A percentile compares a stretch with the other conserved stretches of the same genome.
Evolutionary conservation across 2,329 filamentous ascomycete species (phyloP).

Genomic region (Hawksworthiomyces lignivorus): DNA sequence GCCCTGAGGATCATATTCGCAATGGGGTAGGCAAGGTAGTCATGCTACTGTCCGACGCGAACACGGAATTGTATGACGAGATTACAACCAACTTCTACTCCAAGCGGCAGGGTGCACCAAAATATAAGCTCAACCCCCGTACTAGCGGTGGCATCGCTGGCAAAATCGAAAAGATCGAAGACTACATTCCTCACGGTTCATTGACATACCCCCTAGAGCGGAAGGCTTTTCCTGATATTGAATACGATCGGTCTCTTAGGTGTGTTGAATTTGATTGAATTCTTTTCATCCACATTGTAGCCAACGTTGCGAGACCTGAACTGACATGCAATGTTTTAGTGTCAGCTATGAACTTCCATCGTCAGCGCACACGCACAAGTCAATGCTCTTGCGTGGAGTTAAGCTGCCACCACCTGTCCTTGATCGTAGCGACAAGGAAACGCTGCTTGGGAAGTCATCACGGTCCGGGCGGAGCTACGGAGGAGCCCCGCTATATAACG

Average conservation of each 20-base stretch:
- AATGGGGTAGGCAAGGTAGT: conserved; percentile 77
- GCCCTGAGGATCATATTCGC: conserved; percentile 65
- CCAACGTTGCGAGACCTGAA: too few species aligned
- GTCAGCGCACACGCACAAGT: conserved; percentile 71
- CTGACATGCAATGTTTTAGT: conserved; percentile 45
- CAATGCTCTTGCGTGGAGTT: conserved; percentile 83
- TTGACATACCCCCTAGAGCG: conserved; percentile 71
- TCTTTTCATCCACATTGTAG: too few species aligned
- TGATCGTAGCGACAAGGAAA: conserved; percentile 67
- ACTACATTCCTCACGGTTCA: conserved; percentile 76
- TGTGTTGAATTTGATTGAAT: conserved; percentile 32
- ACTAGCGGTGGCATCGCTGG: conserved; percentile 73
- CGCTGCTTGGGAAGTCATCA: conserved; percentile 57
- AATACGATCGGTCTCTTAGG: conserved; percentile 81
- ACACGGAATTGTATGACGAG: conserved; percentile 74
- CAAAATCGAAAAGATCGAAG: conserved; percentile 70
- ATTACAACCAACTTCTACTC: conserved; percentile 83
- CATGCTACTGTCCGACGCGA: conserved; percentile 74
- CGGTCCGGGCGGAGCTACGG: conserved; percentile 62
- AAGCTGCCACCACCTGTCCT: conserved; percentile 65
- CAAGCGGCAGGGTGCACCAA: conserved; percentile 65
- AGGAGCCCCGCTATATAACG: conserved; percentile 31
- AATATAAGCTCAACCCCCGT: conserved; percentile 66
- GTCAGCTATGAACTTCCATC: conserved; percentile 80
- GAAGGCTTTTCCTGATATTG: conserved; percentile 65